phyloP scores from a whole-genome alignment of 1,139 yeast species.

The Sugiyamaella castrensis region DNA sequence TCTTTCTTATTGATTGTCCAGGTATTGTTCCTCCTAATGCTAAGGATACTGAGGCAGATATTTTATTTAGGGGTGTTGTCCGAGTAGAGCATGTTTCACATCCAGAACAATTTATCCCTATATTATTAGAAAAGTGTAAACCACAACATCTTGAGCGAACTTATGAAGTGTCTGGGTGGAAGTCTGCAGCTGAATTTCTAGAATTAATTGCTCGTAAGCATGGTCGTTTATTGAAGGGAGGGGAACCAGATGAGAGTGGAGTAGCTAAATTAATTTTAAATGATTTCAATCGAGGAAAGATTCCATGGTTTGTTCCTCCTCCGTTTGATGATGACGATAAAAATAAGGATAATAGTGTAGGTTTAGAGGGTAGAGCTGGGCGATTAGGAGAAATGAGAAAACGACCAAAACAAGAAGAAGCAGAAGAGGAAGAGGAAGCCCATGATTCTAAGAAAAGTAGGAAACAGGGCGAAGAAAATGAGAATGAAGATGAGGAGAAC shows the following conservation, averaged over 20 bases:
- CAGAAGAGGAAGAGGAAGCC: slow-evolving; percentile 19
- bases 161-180: slow-evolving; percentile 93
- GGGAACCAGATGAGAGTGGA: slow-evolving; percentile 95
- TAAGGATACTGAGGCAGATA: slow-evolving; percentile 90
- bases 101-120: slow-evolving; percentile 95
- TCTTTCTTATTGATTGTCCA: slow-evolving; percentile 94
- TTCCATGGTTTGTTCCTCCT: slow-evolving; percentile 97
- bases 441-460: slow-evolving; percentile 12
- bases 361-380: slow-evolving; percentile 25
- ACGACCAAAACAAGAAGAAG: slow-evolving; percentile 18
- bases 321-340: slow-evolving; percentile 49
- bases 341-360: slow-evolving; percentile 18
- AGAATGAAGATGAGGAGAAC: no score
- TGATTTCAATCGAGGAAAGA: slow-evolving; percentile 95
- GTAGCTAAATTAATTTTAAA: slow-evolving; percentile 86
- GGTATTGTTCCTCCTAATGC: slow-evolving; percentile 97
- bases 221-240: slow-evolving; percentile 92
- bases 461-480: slow-evolving; percentile 25
- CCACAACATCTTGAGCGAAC: slow-evolving; percentile 91
- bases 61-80: slow-evolving; percentile 92
- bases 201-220: slow-evolving; percentile 89
- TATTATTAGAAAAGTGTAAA: slow-evolving; percentile 79
- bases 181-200: slow-evolving; percentile 74
- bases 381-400: slow-evolving; percentile 31
- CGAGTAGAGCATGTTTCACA: slow-evolving; percentile 94